Percentiles rank a stretch among this genome's conserved stretches.
Conservation (phyloP, 495 filamentous ascomycete genomes). For the Tuber magnatum region DNA sequence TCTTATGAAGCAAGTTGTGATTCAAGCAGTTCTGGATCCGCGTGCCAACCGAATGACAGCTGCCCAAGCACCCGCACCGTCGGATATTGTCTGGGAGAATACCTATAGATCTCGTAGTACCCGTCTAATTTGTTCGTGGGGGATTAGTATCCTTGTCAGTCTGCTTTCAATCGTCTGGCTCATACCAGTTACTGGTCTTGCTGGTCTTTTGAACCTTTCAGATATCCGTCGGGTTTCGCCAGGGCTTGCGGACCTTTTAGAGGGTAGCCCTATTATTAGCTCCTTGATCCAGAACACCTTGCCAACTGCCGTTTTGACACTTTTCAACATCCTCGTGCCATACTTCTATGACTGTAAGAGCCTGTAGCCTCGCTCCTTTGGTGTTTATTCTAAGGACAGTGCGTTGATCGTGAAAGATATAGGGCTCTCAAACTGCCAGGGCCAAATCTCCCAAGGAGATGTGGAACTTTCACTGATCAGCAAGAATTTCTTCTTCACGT, state of each 20-base stretch:
- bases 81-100: conserved; percentile 87
- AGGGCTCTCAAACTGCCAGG: conserved; percentile 78
- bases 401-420: conserved; percentile 17
- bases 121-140: conserved; percentile 70
- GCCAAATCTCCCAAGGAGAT: conserved; percentile 88
- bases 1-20: conserved; percentile 64
- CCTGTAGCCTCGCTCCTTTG: neutral
- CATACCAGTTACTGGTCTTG: conserved; percentile 71
- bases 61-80: conserved; percentile 75
- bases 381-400: neutral
- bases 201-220: conserved; percentile 66
- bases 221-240: conserved; percentile 68
- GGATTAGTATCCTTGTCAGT: conserved; percentile 70
- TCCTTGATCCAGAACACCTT: conserved; percentile 80
- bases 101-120: conserved; percentile 73
- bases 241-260: conserved; percentile 59
- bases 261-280: conserved; percentile 57
- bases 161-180: conserved; percentile 86
- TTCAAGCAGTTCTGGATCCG: conserved; percentile 86
- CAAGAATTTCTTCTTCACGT: conserved; percentile 99
- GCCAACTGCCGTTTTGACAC: conserved; percentile 72
- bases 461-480: conserved; percentile 92
- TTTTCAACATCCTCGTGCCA: conserved; percentile 81
- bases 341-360: conserved; percentile 80
- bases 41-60: conserved; percentile 77